These are phyloP conservation scores for Teratosphaeria pseudoeucalypti DNA, from an alignment of 2,329 filamentous ascomycete genomes.

Conservation along the genomic window DNA sequence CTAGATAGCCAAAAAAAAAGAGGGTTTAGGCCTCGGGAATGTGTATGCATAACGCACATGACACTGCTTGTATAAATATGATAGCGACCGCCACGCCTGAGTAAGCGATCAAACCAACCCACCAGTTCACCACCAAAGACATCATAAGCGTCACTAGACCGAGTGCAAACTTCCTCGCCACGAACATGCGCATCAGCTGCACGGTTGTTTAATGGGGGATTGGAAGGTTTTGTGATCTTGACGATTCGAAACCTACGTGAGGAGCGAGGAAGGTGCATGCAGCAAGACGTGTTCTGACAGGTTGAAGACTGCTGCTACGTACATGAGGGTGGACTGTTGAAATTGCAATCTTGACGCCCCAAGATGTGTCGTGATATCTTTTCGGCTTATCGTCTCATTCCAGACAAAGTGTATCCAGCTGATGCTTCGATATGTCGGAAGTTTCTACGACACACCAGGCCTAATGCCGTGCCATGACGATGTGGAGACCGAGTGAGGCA, in stretches of 20 bases:
- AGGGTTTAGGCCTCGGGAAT: neutral
- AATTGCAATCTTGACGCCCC: neutral
- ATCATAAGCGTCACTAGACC: neutral
- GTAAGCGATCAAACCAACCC: neutral
- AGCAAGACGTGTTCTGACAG: neutral
- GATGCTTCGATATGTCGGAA: too few relatives aligned
- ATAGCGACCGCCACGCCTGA: neutral
- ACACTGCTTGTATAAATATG: neutral
- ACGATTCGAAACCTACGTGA: neutral
- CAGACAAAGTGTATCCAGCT: too few relatives aligned
- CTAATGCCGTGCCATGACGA: too few relatives aligned
- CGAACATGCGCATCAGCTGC: neutral
- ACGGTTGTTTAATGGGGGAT: neutral
- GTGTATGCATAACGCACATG: neutral
- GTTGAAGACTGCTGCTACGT: neutral
- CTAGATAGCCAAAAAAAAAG: neutral
- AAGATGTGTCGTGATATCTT: neutral
- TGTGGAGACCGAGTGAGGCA: too few relatives aligned
- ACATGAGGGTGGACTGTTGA: neutral
- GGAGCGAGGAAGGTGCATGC: neutral
- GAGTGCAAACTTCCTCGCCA: neutral
- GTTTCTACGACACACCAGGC: too few relatives aligned
- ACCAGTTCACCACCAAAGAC: neutral
- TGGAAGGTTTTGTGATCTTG: neutral
- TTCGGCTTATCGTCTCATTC: too few relatives aligned